Evolutionary conservation across 768 basidiomycete genomes (phyloP).

Genomic region (Grammothele lineata): DNA sequence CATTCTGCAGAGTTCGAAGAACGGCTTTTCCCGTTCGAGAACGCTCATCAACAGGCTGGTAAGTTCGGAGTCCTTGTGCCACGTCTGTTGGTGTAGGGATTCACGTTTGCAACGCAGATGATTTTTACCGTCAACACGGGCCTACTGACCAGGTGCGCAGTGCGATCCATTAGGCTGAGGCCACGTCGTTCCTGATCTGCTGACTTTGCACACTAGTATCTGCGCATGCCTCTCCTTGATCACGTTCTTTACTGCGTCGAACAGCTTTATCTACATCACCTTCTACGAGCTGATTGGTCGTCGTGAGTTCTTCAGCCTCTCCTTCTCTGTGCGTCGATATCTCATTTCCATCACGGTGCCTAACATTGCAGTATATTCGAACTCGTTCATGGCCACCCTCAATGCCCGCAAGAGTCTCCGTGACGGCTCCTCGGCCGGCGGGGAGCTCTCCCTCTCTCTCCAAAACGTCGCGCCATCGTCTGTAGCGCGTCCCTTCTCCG

Average conservation of each 20-base stretch:
- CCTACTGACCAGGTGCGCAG: conserved; percentile 30
- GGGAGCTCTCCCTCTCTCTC: conserved; percentile 7
- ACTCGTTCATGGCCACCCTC: conserved; percentile 50
- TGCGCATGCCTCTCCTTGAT: conserved; percentile 41
- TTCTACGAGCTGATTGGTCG: conserved; percentile 55
- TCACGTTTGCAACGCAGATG: conserved; percentile 25
- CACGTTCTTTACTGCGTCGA: conserved; percentile 41
- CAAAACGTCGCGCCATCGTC: conserved; percentile 33
- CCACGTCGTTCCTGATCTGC: not conserved
- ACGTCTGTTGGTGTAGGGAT: not conserved
- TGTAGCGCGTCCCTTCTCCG: not conserved
- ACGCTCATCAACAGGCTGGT: conserved; percentile 38
- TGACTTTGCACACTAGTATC: conserved; percentile 23
- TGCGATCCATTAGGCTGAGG: too few relatives aligned
- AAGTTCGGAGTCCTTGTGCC: not conserved
- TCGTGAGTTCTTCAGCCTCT: conserved; percentile 27
- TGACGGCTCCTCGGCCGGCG: not conserved
- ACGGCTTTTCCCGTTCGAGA: conserved; percentile 45
- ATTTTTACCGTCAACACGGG: conserved; percentile 39
- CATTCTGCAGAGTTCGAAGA: conserved; percentile 46
- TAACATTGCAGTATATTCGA: conserved; percentile 44
- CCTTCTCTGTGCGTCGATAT: too few relatives aligned
- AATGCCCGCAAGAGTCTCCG: conserved; percentile 34
- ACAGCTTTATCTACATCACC: conserved; percentile 52
- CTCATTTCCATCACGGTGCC: not conserved